A percentile compares a stretch with the other conserved stretches of the same genome.
These are phyloP conservation scores for Populus hybrid DNA, from an alignment of 441 rosid species.

Conservation along the genomic window DNA sequence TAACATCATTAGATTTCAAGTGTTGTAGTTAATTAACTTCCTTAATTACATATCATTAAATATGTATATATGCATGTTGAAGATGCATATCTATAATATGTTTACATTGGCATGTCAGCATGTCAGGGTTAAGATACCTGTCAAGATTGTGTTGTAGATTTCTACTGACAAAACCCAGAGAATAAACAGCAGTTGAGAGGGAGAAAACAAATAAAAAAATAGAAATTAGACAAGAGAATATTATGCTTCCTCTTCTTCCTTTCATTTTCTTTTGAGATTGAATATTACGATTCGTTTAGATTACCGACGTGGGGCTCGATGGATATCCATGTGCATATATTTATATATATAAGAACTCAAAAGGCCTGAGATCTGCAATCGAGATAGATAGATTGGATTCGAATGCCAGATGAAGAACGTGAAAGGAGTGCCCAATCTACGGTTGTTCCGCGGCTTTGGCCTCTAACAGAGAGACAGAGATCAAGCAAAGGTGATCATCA, in stretches of 20 bases:
- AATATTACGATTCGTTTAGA: not conserved
- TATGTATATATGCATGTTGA: not conserved
- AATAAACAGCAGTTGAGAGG: slow-evolving; percentile 18
- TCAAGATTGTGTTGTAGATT: slow-evolving; percentile 46
- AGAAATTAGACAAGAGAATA: not conserved
- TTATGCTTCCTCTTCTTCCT: not conserved
- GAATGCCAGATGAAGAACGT: not conserved
- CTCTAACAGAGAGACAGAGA: slow-evolving; percentile 27
- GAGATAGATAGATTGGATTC: not conserved
- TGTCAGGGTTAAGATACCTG: slow-evolving; percentile 34
- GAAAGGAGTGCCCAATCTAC: slow-evolving; percentile 7
- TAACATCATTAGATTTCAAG: slow-evolving; percentile 14
- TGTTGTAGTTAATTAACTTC: not conserved
- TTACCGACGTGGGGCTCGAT: slow-evolving; percentile 35
- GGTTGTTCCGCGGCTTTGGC: slow-evolving; percentile 21
- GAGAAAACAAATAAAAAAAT: not conserved
- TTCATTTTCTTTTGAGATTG: not conserved
- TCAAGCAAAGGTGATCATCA: slow-evolving; percentile 13
- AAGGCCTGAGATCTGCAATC: not conserved
- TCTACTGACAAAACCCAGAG: slow-evolving; percentile 30
- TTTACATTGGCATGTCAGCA: slow-evolving; percentile 9
- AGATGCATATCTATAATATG: slow-evolving; percentile 5
- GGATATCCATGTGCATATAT: slow-evolving; percentile 30
- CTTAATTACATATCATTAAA: not conserved
- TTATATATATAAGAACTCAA: slow-evolving; percentile 3